Conservation (phyloP, 148 eudicot species). For the Arctostaphylos glauca region DNA sequence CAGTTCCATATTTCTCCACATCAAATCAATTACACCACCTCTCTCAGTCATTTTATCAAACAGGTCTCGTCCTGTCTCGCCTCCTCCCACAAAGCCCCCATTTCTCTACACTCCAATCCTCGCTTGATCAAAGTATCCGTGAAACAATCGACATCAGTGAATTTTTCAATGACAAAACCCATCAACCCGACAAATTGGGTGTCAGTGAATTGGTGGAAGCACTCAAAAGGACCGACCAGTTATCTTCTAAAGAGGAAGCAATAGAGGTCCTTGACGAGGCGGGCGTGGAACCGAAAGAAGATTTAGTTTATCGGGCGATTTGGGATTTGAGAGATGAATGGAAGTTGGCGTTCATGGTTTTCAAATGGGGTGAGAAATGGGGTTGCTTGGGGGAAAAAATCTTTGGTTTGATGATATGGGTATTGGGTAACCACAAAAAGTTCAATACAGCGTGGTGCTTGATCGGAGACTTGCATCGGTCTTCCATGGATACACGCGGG, state of each 20-base stretch:
- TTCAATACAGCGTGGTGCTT: conserved; percentile 77
- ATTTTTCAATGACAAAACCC: conserved; percentile 1
- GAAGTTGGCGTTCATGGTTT: conserved; percentile 63
- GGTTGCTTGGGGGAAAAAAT: conserved; percentile 40
- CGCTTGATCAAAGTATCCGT: conserved; percentile 15
- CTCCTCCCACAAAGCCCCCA: neutral
- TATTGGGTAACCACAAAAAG: conserved; percentile 67
- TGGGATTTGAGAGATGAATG: conserved; percentile 69
- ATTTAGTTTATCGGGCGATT: conserved; percentile 41
- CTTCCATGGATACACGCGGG: conserved; percentile 45
- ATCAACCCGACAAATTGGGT: conserved; percentile 16
- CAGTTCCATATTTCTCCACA: neutral
- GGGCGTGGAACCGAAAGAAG: conserved; percentile 36
- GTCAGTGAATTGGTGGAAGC: conserved; percentile 35
- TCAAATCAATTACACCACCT: conserved; percentile 9
- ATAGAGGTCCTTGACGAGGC: conserved; percentile 42
- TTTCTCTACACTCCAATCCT: conserved; percentile 22
- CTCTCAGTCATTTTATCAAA: conserved; percentile 67
- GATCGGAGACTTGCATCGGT: conserved; percentile 53
- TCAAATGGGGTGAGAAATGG: conserved; percentile 60
- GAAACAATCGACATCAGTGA: conserved; percentile 36
- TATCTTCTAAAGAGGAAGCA: conserved; percentile 46
- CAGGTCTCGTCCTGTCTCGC: conserved; percentile 28
- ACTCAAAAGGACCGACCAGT: conserved; percentile 33
- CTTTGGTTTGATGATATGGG: conserved; percentile 75